Conservation (phyloP, 768 basidiomycete genomes). For the Trametes meyenii region DNA sequence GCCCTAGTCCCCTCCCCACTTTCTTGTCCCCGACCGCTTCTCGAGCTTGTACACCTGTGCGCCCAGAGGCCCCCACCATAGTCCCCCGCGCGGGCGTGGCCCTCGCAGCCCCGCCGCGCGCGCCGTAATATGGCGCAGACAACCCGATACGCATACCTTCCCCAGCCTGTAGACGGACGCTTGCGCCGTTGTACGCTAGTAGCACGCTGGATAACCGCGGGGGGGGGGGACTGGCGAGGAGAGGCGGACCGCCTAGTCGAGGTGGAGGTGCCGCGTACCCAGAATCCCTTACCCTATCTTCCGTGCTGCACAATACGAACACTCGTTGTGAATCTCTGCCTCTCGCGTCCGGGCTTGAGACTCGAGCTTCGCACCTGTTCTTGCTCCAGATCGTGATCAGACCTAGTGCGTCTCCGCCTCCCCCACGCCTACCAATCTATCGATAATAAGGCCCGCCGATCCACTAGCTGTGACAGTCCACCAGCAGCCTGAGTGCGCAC, state of each 20-base stretch:
- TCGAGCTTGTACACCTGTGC: not conserved
- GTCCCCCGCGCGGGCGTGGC: not conserved
- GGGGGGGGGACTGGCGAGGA: not conserved
- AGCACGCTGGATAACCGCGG: constrained; percentile 8
- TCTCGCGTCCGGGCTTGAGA: no score
- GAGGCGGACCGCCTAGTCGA: not conserved
- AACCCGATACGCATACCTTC: not conserved
- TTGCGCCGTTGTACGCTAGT: constrained; percentile 11
- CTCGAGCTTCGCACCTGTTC: no score
- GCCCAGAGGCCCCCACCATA: constrained; percentile 6
- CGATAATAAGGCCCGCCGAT: no score
- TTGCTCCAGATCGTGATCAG: no score
- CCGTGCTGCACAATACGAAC: constrained; percentile 14
- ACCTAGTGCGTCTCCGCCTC: no score
- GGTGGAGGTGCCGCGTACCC: constrained; percentile 14
- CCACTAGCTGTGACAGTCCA: no score
- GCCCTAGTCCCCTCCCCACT: constrained; percentile 2
- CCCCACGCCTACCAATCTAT: no score
- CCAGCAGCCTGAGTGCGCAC: no score
- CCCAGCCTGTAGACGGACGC: not conserved
- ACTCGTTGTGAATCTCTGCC: not conserved
- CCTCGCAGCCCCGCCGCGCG: not conserved
- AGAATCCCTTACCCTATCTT: constrained; percentile 11
- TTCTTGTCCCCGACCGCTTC: not conserved
- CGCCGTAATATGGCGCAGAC: constrained; percentile 16